Evolutionary conservation across 371 early-diverging fungal genomes (phyloP), one percentile per base, ranked within the genome.

Genomic region (Mucor piriformis): DNA sequence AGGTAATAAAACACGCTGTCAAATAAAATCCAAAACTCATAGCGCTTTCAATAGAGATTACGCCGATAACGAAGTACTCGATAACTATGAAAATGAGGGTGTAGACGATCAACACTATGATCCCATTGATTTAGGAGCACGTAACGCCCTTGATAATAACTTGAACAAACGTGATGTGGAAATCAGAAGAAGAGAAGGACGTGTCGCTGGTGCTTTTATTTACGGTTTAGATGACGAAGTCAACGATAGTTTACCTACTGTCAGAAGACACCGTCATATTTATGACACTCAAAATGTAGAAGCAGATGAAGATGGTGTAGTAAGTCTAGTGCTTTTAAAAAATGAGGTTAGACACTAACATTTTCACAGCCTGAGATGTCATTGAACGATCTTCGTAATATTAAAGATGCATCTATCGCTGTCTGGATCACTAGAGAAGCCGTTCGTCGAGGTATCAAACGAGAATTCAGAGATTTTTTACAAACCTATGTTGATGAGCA

Each of bases 381-480:
- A 24, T 62, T 78, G 54, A 80, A 69, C 37, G 82, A 74, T 66
- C 72, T 70, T 59, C 70, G 66, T 48, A 85, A 73, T 27, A 73
- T 79, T 47, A 79, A 70, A 61, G 80, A 64, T 62, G 78, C 76
- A 43, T 85, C 92, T 0, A 84, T 96, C 42, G 76, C 82, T 34
- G 92, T 92, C 34, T 96, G 92, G 90, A 76, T 95, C 15, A 76
- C 72, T 20, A 83, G 89, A 77, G 91, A 90, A 60, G 82, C 86
- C 10, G 86, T 90, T 4, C 86, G 95, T 13, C 86, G 87, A 57
- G 87, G 92, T 16, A 92, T 96, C 53, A 85, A 85, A 62, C 75
- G 88, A 34, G 93, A 95, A 64, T 97, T 97, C 77, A 84, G 87
- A 33, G 83, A 89, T 38, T 98, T 98, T 67, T 76, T 98, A 38